phyloP scores from a whole-genome alignment of 108 stramenopile genomes.

The Aurantiochytrium sp. region DNA sequence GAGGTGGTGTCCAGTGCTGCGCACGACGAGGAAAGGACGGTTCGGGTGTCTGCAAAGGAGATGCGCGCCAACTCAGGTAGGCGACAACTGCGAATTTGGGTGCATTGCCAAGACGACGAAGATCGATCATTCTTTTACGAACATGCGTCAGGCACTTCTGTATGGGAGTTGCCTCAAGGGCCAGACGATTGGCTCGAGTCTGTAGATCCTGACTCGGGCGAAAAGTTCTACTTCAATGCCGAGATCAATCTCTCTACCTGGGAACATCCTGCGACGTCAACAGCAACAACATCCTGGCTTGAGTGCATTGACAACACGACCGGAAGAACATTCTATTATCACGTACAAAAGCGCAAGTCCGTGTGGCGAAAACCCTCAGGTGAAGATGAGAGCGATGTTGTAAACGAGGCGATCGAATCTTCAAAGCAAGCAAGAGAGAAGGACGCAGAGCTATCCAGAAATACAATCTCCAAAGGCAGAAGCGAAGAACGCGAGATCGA shows the following conservation, averaged over 20 bases:
- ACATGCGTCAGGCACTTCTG: not conserved
- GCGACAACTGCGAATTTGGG: not conserved
- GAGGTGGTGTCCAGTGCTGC: not conserved
- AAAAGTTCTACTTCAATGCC: not conserved
- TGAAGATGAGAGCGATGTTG: not conserved
- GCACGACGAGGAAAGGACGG: not conserved
- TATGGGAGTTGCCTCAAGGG: not conserved
- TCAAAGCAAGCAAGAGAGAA: not conserved
- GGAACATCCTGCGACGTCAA: not conserved
- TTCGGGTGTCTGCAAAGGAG: too few species aligned
- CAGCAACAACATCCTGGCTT: not conserved
- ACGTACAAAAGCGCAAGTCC: not conserved
- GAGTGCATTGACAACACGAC: not conserved
- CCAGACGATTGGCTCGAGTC: not conserved
- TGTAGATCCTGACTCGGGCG: not conserved
- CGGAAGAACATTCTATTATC: not conserved
- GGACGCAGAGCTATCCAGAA: too few species aligned
- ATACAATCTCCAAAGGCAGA: too few species aligned
- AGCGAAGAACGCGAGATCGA: not conserved
- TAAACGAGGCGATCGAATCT: not conserved
- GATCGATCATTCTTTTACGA: not conserved
- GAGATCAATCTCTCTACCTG: not conserved
- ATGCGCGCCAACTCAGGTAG: not conserved
- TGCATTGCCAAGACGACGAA: not conserved
- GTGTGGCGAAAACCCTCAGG: not conserved